phyloP scores from a whole-genome alignment of 345 rosid genomes.

The Arabidopsis thaliana region TAIR10.1 NC_003075.7:8966501-8967000 shows the following conservation, averaged over 20 bases:
- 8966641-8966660: not conserved
- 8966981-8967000: not conserved
- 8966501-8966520: not conserved
- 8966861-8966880: constrained; percentile 12
- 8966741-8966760: constrained; percentile 11
- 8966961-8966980: not conserved
- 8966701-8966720: not conserved
- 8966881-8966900: not conserved
- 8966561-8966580: not conserved
- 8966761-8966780: not conserved
- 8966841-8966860: constrained; percentile 16
- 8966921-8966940: not conserved
- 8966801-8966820: not conserved
- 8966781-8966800: not conserved
- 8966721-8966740: not conserved
- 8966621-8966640: not conserved
- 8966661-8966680: not conserved
- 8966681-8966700: not conserved
- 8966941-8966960: not conserved
- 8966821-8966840: not conserved
- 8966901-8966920: not conserved
- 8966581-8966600: not conserved
- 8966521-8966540: not conserved
- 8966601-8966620: not conserved
- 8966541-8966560: not conserved